Evolutionary conservation across 139 green algal species (phyloP).

Genomic region (Haematococcus sp.): DNA sequence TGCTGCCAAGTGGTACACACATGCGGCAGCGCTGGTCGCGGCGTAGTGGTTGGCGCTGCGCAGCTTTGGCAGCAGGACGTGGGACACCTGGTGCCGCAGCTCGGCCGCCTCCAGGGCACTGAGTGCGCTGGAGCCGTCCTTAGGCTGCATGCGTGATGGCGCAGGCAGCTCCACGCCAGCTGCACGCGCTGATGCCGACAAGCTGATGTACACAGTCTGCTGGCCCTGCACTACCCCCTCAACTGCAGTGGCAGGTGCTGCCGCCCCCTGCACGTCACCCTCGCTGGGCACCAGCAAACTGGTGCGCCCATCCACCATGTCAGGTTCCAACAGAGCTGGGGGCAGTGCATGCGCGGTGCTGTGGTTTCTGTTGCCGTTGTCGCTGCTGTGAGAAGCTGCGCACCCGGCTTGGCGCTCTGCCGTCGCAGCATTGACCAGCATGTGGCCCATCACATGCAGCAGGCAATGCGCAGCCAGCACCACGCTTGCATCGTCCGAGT

Average conservation of each 20-base stretch:
- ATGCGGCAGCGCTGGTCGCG: not conserved
- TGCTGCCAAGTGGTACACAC: constrained; percentile 1
- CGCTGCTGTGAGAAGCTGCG: not conserved
- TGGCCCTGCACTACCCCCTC: not conserved
- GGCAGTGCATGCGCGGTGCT: not conserved
- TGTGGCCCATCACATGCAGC: constrained; percentile 10
- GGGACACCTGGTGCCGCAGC: not conserved
- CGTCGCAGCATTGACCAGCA: not conserved
- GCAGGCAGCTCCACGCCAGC: constrained; percentile 3
- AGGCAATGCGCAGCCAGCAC: not conserved
- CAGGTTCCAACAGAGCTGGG: not conserved
- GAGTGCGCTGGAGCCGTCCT: not conserved
- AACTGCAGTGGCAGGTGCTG: not conserved
- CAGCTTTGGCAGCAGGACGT: not conserved
- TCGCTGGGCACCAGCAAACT: not conserved
- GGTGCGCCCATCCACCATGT: not conserved
- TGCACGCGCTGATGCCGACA: not conserved
- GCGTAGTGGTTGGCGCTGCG: not conserved
- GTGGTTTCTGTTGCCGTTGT: not conserved
- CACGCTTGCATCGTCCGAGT: not conserved
- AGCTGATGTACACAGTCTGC: constrained; percentile 8
- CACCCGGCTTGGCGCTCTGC: too few species aligned
- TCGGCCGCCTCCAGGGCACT: not conserved
- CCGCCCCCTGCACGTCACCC: not conserved
- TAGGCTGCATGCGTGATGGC: not conserved